A percentile compares a stretch with the other conserved stretches of the same genome.
Evolutionary conservation across 129 eudicot species (phyloP).

Genomic region (Daucus carota): DNA sequence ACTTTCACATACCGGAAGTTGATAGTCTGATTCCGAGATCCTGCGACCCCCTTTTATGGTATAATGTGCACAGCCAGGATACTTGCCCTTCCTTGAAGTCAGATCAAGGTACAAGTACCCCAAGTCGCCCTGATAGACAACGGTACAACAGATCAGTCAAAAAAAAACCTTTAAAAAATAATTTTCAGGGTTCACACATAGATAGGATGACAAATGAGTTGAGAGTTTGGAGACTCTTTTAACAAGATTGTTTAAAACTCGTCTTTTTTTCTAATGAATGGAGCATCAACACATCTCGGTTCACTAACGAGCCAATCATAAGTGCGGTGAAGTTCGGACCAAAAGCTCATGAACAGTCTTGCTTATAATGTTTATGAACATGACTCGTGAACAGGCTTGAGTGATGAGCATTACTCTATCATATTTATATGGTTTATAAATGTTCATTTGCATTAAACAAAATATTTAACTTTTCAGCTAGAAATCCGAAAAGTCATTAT

Average conservation of each 20-base stretch:
- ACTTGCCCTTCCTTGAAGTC: conserved; percentile 72
- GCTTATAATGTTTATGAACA: too few relatives aligned
- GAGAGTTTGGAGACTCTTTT: background rate
- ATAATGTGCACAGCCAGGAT: conserved; percentile 93
- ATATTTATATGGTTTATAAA: too few relatives aligned
- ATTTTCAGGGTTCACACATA: background rate
- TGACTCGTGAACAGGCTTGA: too few relatives aligned
- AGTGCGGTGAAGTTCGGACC: too few relatives aligned
- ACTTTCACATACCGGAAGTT: conserved; percentile 66
- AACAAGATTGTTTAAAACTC: background rate
- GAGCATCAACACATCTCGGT: background rate
- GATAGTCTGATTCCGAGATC: conserved; percentile 77
- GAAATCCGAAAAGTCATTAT: too few relatives aligned
- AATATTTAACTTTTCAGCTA: too few relatives aligned
- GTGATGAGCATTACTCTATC: too few relatives aligned
- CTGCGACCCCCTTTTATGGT: conserved; percentile 90
- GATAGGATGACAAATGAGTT: background rate
- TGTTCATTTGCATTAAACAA: too few relatives aligned
- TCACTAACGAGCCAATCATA: too few relatives aligned
- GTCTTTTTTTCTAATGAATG: background rate
- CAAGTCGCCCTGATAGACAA: conserved; percentile 64
- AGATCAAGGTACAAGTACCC: conserved; percentile 93
- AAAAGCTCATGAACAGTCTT: too few relatives aligned
- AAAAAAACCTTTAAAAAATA: background rate
- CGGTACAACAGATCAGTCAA: background rate